A percentile compares a stretch with the other conserved stretches of the same genome.
Conservation (phyloP, 2,329 filamentous ascomycete species). For the Trichoderma aggressivum region DNA sequence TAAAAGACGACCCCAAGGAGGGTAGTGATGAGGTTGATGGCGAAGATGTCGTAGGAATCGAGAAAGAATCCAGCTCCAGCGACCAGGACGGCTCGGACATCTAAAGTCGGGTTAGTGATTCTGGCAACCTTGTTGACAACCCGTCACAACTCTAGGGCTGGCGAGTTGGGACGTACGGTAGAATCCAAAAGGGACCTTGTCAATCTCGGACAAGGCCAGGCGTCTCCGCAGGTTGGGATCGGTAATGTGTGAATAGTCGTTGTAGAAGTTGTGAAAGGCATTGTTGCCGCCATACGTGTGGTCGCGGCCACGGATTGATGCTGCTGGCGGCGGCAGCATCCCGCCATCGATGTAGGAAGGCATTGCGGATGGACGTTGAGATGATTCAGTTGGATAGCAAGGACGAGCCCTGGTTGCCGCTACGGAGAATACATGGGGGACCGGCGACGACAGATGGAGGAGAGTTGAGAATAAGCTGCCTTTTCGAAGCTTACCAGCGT, state of each 20-base stretch:
- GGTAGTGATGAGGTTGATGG: constrained; percentile 69
- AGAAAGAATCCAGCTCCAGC: constrained; percentile 82
- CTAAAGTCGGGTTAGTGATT: constrained; percentile 24
- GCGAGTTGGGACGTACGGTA: constrained; percentile 47
- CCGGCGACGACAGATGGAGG: not conserved
- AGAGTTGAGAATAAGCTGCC: not conserved
- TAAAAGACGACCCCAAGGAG: constrained; percentile 77
- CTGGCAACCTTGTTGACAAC: not conserved
- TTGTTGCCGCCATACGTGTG: constrained; percentile 60
- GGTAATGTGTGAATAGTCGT: constrained; percentile 61
- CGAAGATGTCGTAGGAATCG: constrained; percentile 79
- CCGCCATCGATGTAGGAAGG: constrained; percentile 35
- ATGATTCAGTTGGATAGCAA: not conserved
- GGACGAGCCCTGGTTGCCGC: constrained; percentile 19
- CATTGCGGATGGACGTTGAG: constrained; percentile 26
- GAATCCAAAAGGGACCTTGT: constrained; percentile 73
- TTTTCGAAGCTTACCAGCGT: not conserved
- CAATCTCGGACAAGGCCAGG: constrained; percentile 73
- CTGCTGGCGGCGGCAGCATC: constrained; percentile 42
- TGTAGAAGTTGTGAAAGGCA: constrained; percentile 72
- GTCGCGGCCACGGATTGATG: constrained; percentile 26
- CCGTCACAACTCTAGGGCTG: not conserved
- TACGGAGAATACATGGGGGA: constrained; percentile 18
- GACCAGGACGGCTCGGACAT: constrained; percentile 70
- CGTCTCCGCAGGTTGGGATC: constrained; percentile 76